These are phyloP conservation scores for Tolypocladium paradoxum DNA, from an alignment of 2,329 filamentous ascomycete species.

Conservation along the genomic window DNA sequence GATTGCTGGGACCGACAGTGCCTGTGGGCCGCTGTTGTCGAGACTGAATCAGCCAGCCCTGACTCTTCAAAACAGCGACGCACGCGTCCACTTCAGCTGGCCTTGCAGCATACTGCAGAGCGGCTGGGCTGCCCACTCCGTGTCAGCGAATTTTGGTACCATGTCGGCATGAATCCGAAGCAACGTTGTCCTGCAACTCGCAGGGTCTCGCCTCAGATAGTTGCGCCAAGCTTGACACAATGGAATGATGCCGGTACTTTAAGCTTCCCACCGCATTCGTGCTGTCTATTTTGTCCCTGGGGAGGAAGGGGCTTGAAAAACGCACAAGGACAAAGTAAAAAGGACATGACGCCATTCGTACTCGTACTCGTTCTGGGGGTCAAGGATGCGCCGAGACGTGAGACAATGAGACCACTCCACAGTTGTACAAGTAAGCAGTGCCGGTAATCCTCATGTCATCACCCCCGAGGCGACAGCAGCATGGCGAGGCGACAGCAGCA, in stretches of 20 bases:
- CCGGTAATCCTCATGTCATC: not conserved
- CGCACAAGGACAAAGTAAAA: not conserved
- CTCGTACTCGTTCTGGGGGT: not conserved
- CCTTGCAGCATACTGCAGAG: not conserved
- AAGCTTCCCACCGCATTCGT: not conserved
- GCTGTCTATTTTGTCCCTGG: not conserved
- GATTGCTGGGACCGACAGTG: not conserved
- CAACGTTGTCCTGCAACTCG: not conserved
- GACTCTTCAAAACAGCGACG: not conserved
- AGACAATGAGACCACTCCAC: not conserved
- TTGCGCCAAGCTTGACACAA: not conserved
- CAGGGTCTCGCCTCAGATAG: not conserved
- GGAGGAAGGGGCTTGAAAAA: not conserved
- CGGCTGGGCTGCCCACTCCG: not conserved
- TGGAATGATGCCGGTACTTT: not conserved
- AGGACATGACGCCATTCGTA: not conserved
- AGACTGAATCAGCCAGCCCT: not conserved
- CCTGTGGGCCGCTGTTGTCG: not conserved
- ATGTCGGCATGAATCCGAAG: not conserved
- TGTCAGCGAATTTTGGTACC: not conserved
- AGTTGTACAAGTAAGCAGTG: no score
- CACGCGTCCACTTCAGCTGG: not conserved
- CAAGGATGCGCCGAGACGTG: not conserved
- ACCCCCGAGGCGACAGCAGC: not conserved
- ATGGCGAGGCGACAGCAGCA: not conserved